Percentiles rank a stretch among this genome's conserved stretches.
phyloP scores from a whole-genome alignment of 129 eudicot species.

The Sambucus nigra region DNA sequence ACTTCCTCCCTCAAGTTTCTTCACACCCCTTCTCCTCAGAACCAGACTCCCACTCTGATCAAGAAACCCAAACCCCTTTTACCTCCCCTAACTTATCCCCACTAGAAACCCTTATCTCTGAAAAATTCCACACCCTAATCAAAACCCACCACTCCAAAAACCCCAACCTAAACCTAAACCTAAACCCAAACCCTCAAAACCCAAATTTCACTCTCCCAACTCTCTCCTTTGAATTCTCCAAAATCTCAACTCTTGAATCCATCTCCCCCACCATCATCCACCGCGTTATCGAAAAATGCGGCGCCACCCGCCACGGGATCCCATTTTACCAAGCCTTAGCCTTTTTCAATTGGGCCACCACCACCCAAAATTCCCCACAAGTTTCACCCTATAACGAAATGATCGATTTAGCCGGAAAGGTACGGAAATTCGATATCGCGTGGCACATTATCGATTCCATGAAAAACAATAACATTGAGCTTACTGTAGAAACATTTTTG shows the following conservation, averaged over 20 bases:
- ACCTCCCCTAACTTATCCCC: conserved; percentile 27
- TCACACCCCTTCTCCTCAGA: conserved; percentile 1
- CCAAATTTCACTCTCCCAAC: conserved; percentile 47
- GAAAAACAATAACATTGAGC: conserved; percentile 28
- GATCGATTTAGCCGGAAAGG: conserved; percentile 77
- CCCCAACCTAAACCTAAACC: conserved; percentile 48
- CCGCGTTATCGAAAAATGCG: conserved; percentile 45
- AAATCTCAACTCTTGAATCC: conserved; percentile 20
- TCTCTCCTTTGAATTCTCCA: conserved; percentile 49
- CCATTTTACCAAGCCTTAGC: conserved; percentile 70
- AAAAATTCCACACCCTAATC: conserved; percentile 46
- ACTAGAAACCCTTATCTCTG: conserved; percentile 33
- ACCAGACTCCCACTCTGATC: too few relatives aligned
- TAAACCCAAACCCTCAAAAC: conserved; percentile 17
- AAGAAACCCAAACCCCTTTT: conserved; percentile 18
- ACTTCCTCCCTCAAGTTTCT: conserved; percentile 23
- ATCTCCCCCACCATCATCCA: conserved; percentile 34
- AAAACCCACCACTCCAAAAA: conserved; percentile 69
- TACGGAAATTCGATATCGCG: conserved; percentile 52
- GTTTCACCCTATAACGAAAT: conserved; percentile 39
- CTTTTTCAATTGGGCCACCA: conserved; percentile 78
- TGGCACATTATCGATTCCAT: conserved; percentile 64
- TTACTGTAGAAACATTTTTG: conserved; percentile 37
- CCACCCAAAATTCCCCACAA: neutral
- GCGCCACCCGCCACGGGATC: conserved; percentile 60